Conservation (phyloP, 2,329 filamentous ascomycete genomes). For the Alternaria atra region DNA sequence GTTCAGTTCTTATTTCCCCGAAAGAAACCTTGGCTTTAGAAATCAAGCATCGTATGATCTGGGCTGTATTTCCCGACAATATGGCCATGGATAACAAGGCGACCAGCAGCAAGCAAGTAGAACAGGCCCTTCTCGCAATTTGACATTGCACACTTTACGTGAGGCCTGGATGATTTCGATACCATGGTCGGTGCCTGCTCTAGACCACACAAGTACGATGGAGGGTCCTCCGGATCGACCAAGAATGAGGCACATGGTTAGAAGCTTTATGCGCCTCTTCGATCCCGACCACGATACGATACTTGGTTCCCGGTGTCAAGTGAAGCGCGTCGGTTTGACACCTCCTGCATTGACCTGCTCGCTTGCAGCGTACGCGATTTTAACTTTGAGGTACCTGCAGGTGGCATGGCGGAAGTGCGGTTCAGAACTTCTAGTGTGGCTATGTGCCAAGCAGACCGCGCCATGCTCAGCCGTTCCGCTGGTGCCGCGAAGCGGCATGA, state of each 20-base stretch:
- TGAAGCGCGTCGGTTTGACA: background rate
- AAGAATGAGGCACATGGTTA: background rate
- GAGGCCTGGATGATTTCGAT: background rate
- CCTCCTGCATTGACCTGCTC: background rate
- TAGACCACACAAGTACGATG: background rate
- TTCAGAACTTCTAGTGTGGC: background rate
- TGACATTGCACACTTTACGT: background rate
- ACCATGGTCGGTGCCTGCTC: background rate
- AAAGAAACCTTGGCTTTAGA: background rate
- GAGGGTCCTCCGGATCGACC: background rate
- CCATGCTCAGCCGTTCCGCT: background rate
- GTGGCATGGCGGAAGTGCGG: background rate
- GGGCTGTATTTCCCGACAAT: background rate
- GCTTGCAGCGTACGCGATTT: background rate
- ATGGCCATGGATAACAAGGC: background rate
- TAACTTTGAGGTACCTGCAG: slow-evolving; percentile 5
- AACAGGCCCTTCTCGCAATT: background rate
- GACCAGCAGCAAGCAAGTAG: background rate
- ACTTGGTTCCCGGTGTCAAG: background rate
- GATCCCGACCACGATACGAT: background rate
- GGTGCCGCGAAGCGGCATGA: background rate
- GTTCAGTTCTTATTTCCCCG: background rate
- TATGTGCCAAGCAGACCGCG: background rate
- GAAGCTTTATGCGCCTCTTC: background rate
- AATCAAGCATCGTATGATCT: background rate